Conservation (phyloP, 176 grass and related monocot genomes). For the Aechmea fasciata region DNA sequence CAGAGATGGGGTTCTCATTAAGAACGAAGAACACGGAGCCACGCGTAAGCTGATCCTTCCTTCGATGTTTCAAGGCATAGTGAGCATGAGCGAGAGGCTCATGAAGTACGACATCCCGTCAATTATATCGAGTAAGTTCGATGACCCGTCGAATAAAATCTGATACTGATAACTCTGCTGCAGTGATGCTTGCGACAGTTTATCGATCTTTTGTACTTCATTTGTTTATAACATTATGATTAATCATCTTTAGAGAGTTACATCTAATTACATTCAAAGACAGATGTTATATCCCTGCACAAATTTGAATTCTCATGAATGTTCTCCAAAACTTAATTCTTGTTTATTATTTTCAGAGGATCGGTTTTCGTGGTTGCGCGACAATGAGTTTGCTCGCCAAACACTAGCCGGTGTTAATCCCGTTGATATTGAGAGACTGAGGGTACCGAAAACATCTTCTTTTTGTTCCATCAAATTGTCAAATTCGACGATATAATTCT, state of each 20-base stretch:
- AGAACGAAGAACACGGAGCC: conserved; percentile 1
- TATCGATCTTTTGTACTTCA: not conserved
- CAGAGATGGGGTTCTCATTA: conserved; percentile 16
- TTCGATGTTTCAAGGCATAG: not conserved
- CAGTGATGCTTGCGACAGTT: not conserved
- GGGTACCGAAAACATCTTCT: not conserved
- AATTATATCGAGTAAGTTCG: conserved; percentile 29
- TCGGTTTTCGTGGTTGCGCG: conserved; percentile 29
- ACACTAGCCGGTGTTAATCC: conserved; percentile 27
- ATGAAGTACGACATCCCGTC: conserved; percentile 24
- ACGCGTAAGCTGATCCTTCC: conserved; percentile 12
- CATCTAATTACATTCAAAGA: too few species aligned
- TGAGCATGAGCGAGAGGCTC: conserved; percentile 16
- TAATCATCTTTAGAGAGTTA: not conserved
- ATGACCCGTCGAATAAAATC: not conserved
- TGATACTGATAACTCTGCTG: not conserved
- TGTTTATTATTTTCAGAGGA: conserved; percentile 14
- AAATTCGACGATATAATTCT: conserved; percentile 1
- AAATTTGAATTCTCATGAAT: too few species aligned
- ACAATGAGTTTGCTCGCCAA: conserved; percentile 27
- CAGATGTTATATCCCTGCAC: too few species aligned
- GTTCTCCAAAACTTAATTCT: too few species aligned
- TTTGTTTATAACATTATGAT: not conserved
- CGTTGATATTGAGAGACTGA: conserved; percentile 23
- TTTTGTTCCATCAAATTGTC: not conserved